Conservation (phyloP, 108 stramenopile species). For the Mayamaea pseudoterrestris region DNA sequence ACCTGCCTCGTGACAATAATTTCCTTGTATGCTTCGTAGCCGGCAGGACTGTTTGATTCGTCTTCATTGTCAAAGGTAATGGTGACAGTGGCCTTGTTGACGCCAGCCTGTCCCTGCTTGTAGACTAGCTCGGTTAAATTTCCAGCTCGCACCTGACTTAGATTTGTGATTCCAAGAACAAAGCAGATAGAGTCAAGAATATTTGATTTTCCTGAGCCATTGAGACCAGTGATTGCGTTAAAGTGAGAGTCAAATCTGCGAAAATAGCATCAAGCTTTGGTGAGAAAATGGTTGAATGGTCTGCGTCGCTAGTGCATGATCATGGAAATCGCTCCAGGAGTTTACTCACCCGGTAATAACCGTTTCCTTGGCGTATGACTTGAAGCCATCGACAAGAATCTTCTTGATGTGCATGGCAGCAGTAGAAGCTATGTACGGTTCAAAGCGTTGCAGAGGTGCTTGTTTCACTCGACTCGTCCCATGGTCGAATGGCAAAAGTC, state of each 20-base stretch:
- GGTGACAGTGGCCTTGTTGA: constrained; percentile 96
- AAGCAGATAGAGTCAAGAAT: constrained; percentile 98
- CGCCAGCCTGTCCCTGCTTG: constrained; percentile 99
- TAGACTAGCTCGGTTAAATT: constrained; percentile 98
- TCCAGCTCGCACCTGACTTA: constrained; percentile 92
- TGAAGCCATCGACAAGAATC: constrained; percentile 98
- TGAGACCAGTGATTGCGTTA: constrained; percentile 99
- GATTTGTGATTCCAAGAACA: constrained; percentile 97
- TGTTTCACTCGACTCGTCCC: too few relatives aligned
- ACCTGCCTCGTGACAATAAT: constrained; percentile 96
- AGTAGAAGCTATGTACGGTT: too few relatives aligned
- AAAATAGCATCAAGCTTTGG: too few relatives aligned
- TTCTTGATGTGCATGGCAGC: constrained; percentile 88
- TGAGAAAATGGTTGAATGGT: not conserved
- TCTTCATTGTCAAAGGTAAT: constrained; percentile 95
- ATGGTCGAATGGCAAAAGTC: too few relatives aligned
- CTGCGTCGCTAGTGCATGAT: not conserved
- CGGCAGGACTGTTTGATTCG: constrained; percentile 78
- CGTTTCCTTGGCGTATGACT: constrained; percentile 96
- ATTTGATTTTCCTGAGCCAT: constrained; percentile 98
- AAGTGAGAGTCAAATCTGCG: constrained; percentile 95
- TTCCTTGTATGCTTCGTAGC: constrained; percentile 85
- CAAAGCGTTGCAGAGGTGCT: too few relatives aligned
- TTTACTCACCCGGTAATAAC: constrained; percentile 81
- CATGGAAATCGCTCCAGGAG: not conserved